phyloP scores from a whole-genome alignment of 495 filamentous ascomycete species.

The Pseudotulostoma volvatum region DNA sequence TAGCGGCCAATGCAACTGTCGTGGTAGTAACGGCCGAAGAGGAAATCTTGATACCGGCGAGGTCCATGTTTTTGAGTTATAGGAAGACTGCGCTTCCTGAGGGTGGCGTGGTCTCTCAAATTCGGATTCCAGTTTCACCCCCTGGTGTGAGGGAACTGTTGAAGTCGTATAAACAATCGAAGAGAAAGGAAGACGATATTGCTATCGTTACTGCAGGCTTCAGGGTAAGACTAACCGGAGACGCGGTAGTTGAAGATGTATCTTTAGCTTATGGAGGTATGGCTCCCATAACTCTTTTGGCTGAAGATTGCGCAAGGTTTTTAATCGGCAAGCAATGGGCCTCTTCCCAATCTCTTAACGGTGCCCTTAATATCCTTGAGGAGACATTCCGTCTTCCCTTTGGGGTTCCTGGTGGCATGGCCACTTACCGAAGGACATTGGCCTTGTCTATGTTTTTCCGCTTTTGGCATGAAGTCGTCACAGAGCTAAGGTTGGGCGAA shows the following conservation, averaged over 20 bases:
- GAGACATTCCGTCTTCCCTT: conserved; percentile 75
- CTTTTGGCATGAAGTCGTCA: conserved; percentile 36
- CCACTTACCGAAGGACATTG: conserved; percentile 80
- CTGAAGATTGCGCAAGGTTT: conserved; percentile 54
- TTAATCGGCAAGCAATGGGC: conserved; percentile 65
- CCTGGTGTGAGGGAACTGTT: conserved; percentile 57
- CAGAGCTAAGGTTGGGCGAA: conserved; percentile 27
- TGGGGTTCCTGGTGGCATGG: conserved; percentile 89
- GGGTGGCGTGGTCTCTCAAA: conserved; percentile 67
- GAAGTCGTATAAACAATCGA: conserved; percentile 81
- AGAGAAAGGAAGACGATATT: conserved; percentile 93
- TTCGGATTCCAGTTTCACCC: conserved; percentile 63
- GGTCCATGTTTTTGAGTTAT: conserved; percentile 83
- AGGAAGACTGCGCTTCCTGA: conserved; percentile 65
- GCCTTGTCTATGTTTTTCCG: conserved; percentile 40
- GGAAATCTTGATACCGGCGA: conserved; percentile 75
- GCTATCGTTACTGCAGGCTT: conserved; percentile 83
- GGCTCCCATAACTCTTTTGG: conserved; percentile 72
- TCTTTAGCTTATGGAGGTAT: conserved; percentile 83
- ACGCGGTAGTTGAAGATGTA: conserved; percentile 46
- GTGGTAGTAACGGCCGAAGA: conserved; percentile 56
- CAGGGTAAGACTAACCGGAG: conserved; percentile 47
- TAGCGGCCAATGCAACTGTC: conserved; percentile 68
- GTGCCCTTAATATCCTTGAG: conserved; percentile 69
- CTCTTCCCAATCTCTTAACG: conserved; percentile 66